A percentile compares a stretch with the other conserved stretches of the same genome.
Conservation (phyloP, 257 asterid genomes). For the Jasminum sambac region DNA sequence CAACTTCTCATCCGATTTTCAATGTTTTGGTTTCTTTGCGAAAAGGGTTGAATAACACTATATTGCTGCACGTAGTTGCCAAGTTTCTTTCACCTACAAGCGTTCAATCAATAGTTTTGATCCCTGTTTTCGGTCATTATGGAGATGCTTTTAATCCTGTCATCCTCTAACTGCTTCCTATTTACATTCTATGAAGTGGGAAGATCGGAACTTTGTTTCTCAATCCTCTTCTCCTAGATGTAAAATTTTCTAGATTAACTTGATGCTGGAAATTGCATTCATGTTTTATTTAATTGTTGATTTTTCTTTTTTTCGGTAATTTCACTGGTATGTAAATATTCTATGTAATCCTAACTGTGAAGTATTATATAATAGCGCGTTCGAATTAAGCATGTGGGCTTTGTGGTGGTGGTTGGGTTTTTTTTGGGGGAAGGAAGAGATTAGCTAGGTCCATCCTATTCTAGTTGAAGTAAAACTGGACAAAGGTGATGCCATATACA, state of each 20-base stretch:
- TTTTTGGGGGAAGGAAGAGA: not conserved
- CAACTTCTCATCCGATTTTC: constrained; percentile 13
- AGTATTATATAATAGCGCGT: not conserved
- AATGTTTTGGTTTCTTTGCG: not conserved
- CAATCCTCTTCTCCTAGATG: not conserved
- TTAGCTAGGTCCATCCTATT: not conserved
- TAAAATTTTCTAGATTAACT: not conserved
- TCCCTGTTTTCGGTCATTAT: not conserved
- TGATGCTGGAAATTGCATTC: not conserved
- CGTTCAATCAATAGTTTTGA: not conserved
- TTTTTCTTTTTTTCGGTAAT: not conserved
- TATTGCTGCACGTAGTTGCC: constrained; percentile 11
- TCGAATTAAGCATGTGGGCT: not conserved
- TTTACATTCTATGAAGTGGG: constrained; percentile 20
- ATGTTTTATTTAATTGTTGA: not conserved
- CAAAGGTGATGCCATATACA: not conserved
- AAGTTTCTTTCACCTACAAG: constrained; percentile 8
- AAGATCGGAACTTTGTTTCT: constrained; percentile 18
- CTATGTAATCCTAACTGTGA: not conserved
- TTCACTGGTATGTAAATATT: not conserved
- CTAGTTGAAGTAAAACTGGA: not conserved
- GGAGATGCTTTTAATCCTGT: not conserved
- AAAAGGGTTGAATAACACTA: constrained; percentile 4
- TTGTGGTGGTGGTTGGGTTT: too few relatives aligned
- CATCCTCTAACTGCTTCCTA: not conserved